phyloP scores from a whole-genome alignment of 2,329 filamentous ascomycete genomes.

The Thielaviopsis populi region DNA sequence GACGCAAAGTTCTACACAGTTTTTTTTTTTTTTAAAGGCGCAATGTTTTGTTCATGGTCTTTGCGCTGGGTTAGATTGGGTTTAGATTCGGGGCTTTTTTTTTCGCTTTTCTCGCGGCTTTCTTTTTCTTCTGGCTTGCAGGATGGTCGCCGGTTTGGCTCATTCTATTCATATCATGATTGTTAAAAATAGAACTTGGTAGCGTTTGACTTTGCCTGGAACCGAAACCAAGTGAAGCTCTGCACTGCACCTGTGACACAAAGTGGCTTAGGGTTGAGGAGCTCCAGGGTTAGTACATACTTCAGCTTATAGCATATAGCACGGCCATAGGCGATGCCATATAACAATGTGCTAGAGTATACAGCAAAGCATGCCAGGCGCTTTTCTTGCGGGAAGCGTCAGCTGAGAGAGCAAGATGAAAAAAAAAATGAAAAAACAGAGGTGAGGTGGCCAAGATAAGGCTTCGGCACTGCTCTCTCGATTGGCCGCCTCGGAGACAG shows the following conservation, averaged over 20 bases:
- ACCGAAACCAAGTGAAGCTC: neutral
- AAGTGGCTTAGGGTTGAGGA: neutral
- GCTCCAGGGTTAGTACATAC: neutral
- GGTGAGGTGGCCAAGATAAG: neutral
- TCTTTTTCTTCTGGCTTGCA: neutral
- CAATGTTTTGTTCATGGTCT: neutral
- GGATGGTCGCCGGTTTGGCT: neutral
- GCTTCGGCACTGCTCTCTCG: neutral
- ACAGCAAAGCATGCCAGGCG: neutral
- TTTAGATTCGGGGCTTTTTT: neutral
- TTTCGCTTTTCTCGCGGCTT: neutral
- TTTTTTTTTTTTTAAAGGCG: neutral
- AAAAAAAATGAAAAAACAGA: neutral
- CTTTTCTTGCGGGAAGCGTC: neutral
- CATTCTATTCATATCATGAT: neutral
- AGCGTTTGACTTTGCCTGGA: neutral
- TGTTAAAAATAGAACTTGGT: neutral
- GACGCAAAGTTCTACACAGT: neutral
- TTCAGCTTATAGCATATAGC: no score
- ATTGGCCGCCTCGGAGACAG: neutral
- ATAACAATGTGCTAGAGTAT: neutral
- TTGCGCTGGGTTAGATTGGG: neutral
- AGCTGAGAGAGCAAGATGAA: neutral
- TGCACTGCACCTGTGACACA: neutral
- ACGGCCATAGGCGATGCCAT: no score